Conservation (phyloP, 768 basidiomycete species). For the Boletus rubroflammeus region DNA sequence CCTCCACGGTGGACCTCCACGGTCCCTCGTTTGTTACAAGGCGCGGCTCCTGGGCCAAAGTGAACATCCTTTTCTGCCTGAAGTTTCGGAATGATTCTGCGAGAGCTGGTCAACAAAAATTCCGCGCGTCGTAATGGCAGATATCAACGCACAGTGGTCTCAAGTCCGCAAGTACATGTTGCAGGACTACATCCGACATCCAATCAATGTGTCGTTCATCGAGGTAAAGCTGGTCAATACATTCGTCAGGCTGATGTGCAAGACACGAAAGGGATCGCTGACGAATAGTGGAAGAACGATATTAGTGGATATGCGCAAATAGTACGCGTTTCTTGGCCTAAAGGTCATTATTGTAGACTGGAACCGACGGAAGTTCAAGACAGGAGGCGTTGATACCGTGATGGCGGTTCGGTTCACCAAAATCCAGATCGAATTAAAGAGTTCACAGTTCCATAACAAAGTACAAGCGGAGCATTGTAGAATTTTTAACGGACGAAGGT, state of each 20-base stretch:
- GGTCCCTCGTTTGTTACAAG: constrained; percentile 60
- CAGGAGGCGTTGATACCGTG: background rate
- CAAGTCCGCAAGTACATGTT: constrained; percentile 76
- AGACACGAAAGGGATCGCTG: constrained; percentile 19
- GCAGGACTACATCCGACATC: constrained; percentile 84
- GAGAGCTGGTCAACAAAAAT: background rate
- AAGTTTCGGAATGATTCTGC: constrained; percentile 67
- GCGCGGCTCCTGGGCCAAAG: constrained; percentile 35
- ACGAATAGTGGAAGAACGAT: constrained; percentile 80
- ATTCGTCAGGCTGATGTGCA: constrained; percentile 5
- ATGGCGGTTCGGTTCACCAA: background rate
- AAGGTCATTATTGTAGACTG: constrained; percentile 49
- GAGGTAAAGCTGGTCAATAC: constrained; percentile 60
- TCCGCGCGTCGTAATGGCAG: background rate
- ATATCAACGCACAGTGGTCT: constrained; percentile 54
- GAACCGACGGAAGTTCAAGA: background rate
- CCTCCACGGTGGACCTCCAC: constrained; percentile 87
- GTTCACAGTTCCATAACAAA: background rate
- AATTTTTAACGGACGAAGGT: background rate
- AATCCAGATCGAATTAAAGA: background rate
- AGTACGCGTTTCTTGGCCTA: constrained; percentile 71
- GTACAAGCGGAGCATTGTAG: too few relatives aligned
- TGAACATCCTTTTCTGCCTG: constrained; percentile 52
- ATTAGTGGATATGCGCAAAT: constrained; percentile 74
- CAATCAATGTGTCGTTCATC: constrained; percentile 85